Conservation (phyloP, 1,139 yeast species). For the Protomyces macrosporus region DNA sequence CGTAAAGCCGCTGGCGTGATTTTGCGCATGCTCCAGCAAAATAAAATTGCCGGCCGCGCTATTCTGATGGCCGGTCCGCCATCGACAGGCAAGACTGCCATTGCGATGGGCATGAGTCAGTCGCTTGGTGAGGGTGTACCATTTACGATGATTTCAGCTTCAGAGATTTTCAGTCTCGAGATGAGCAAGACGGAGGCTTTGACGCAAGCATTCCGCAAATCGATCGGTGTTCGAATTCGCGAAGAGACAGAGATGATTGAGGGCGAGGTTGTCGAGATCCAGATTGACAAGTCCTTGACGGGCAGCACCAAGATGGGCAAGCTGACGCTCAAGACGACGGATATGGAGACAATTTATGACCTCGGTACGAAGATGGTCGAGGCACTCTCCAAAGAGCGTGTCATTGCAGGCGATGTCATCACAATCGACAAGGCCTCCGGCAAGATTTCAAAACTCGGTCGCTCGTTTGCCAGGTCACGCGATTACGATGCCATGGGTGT, state of each 20-base stretch:
- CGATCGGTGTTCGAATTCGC: slow-evolving; percentile 90
- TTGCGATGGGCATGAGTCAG: slow-evolving; percentile 95
- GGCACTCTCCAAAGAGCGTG: slow-evolving; percentile 88
- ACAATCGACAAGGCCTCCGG: slow-evolving; percentile 95
- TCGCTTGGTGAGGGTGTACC: slow-evolving; percentile 87
- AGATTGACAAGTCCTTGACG: slow-evolving; percentile 89
- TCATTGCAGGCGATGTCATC: slow-evolving; percentile 94
- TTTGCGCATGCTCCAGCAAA: slow-evolving; percentile 85
- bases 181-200: slow-evolving; percentile 91
- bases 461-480: slow-evolving; percentile 91
- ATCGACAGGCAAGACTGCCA: slow-evolving; percentile 96
- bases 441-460: slow-evolving; percentile 85
- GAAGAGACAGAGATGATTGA: slow-evolving; percentile 97
- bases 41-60: slow-evolving; percentile 95
- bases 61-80: slow-evolving; percentile 97
- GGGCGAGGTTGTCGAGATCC: slow-evolving; percentile 98
- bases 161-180: slow-evolving; percentile 87
- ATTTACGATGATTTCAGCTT: slow-evolving; percentile 89
- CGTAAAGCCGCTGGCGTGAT: slow-evolving; percentile 94
- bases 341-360: slow-evolving; percentile 98
- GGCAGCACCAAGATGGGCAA: slow-evolving; percentile 99
- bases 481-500: slow-evolving; percentile 99
- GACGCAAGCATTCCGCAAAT: slow-evolving; percentile 91
- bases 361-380: slow-evolving; percentile 97
- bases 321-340: slow-evolving; percentile 93